phyloP scores from a whole-genome alignment of 2,329 filamentous ascomycete genomes.

The Microascus cirrosus region DNA sequence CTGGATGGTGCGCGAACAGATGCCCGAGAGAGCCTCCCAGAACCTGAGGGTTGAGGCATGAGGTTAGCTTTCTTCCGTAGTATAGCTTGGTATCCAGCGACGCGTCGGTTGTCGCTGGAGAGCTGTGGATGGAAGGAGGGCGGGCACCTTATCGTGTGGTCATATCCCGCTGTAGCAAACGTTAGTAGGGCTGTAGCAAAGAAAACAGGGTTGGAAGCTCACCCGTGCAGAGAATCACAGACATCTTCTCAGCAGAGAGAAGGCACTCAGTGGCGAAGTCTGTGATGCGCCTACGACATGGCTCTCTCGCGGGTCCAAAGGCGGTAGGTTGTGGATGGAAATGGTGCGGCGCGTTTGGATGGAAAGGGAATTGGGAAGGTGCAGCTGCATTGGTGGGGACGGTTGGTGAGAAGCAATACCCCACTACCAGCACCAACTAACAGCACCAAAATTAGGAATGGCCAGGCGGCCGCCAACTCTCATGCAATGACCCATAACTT shows the following conservation, averaged over 20 bases:
- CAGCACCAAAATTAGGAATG: no score
- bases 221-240: conserved; percentile 54
- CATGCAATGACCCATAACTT: no score
- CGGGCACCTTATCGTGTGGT: conserved; percentile 50
- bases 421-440: no score
- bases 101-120: neutral
- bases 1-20: conserved; percentile 95
- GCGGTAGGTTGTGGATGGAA: neutral
- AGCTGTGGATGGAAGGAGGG: neutral
- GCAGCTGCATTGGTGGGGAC: neutral
- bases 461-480: no score
- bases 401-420: neutral
- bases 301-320: neutral
- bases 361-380: neutral
- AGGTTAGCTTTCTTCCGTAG: neutral
- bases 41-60: conserved; percentile 47
- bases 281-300: neutral
- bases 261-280: neutral
- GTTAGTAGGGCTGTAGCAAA: neutral
- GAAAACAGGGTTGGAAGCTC: conserved; percentile 9
- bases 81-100: neutral
- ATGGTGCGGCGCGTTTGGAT: neutral
- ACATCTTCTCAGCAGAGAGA: conserved; percentile 26
- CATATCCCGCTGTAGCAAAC: conserved; percentile 39
- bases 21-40: conserved; percentile 96